Evolutionary conservation across 2,329 filamentous ascomycete genomes (phyloP), one percentile per base, ranked within the genome.

Genomic region (Thielaviopsis musarum): DNA sequence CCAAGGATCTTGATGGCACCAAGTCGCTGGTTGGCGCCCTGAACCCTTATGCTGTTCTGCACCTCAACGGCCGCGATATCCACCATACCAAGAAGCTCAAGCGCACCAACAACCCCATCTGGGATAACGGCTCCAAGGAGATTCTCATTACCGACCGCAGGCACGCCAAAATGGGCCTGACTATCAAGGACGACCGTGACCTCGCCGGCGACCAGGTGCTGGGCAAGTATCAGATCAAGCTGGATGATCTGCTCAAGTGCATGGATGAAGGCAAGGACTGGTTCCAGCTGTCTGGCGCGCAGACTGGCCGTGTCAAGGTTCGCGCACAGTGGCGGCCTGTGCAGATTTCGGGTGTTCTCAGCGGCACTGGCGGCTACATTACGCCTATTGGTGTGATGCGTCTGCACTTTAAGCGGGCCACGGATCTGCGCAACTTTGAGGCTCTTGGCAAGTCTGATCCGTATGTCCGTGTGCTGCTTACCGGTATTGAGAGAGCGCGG

Each of bases 391-490:
- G 93, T 72, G 90, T 98, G 22, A 88, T 97, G 83, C 85, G 93
- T 63, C 77, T 98, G 65, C 91, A 98, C 71, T 91, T 97, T 75
- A 81, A 88, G 73, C 84, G 81, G 66, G 93, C 89, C 30, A 81
- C 78, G 56, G 82, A 91, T 66, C 79, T 98, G 52, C 87, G 90
- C 62, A 98, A 98, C 70, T 79, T 96, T 58, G 93, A 98, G 72
- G 88, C 89, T 2, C 82, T 98, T 70, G 93, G 93, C 72, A 97
- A 97, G 72, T 97, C 93, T 0, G 94, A 98, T 70, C 89, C 93
- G 0, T 98, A 98, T 66, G 88, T 84, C 22, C 85, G 91, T 51
- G 86, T 97, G 1, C 72, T 96, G 58, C 78, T 96, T 7, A 95
- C 91, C 54, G 91, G 93, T 53, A 83, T 97, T 60, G 86, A 93